Evolutionary conservation across 129 eudicot genomes (phyloP), one percentile per base, ranked within the genome.

Genomic region (Gnaphalium uliginosum): DNA sequence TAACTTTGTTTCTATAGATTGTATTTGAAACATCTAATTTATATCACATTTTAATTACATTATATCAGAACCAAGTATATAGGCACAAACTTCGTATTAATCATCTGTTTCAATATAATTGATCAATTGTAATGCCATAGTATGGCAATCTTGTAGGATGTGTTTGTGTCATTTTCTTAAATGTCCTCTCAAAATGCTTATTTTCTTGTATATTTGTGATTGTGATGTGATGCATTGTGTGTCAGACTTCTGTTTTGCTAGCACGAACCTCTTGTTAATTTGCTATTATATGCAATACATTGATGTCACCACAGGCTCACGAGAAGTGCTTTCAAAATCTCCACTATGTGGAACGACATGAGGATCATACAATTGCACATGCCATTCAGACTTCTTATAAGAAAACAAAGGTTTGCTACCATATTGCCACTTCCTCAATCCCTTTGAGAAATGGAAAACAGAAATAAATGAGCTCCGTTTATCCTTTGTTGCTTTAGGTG

Each of bases 291-390:
- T 75, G 50, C 27, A 61, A 8, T 32, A 10, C 50, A 58, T 78
- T 27, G 67, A 32, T 59, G 71, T 73, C 9, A 25, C 59, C 48
- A 65, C 86, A 93, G 98, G 98, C 97, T 64, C 82, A 82, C 27
- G 97, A 83, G 84, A 94, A 90, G 74, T 88, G 97, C 85, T 94
- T 83, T 58, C 91, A 94, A 78, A 94, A 94, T 81, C 96, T 94
- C 26, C 98, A 94, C 64, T 87, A 88, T 75, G 83, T 94, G 59
- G 98, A 94, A 46, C 85, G 91, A 17, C 92, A 94, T n/a, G 98
- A 93, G 85, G 91, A 94, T 27, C 98, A 94, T 87, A 94, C 97
- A 35, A 94, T 90, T 74, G 97, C 97, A 24, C 98, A 94, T 88
- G 97, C 98, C 13, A 81, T 90, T 62, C 96, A 90, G 74, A 88